Base-by-base conservation (phyloP, 1,139 yeast genomes). In the Komagataea norvegica region DNA sequence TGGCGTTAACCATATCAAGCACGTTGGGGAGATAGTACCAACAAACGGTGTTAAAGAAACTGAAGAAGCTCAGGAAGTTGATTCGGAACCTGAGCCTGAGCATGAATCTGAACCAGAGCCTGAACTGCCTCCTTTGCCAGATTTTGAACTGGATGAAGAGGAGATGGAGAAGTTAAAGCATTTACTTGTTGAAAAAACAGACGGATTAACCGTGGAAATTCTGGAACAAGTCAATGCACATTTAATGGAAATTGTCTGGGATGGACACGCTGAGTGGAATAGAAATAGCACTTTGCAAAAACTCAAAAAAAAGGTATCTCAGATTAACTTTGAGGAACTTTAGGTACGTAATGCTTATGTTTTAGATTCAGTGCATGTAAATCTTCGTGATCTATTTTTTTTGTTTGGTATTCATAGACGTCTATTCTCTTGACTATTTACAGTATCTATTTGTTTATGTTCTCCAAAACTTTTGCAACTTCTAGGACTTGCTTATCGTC, bases 161-260 rank as follows among this genome's bases (percentile, higher is more conserved):
- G 51, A 45, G 6, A 43, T 73, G 2, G 47, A 44, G 1, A 25
- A 39, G 2, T 51, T 71, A 16, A 45, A 59, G 23, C 18, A 46
- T 1, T 34, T 43, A 27, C 56, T 80, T 7, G 57, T 68, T 9
- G 37, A 40, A 1, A 49, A 48, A 16, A 75, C 94, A 0, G 66
- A 62, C 11, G 67, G 66, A 16, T 69, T 67, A 45, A 73, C 77
- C 4, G 68, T 91, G n/a, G 94, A 85, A 41, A 67, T 71, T 43
- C 65, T 91, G 27, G 96, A 91, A 60, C 74, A 74, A 34, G 60
- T 81, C 11, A 81, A 82, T 66, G 79, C 97, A 5, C 68, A 71
- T 33, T 58, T 88, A 34, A 77, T 85, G 66, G 91, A 84, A 36
- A 67, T 79, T 11, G 70, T 85, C 3, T 91, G 96, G 96, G 62